Evolutionary conservation across 208 protist species (phyloP), one percentile per base, ranked within the genome.

Genomic region (Leishmania tarentolae): DNA sequence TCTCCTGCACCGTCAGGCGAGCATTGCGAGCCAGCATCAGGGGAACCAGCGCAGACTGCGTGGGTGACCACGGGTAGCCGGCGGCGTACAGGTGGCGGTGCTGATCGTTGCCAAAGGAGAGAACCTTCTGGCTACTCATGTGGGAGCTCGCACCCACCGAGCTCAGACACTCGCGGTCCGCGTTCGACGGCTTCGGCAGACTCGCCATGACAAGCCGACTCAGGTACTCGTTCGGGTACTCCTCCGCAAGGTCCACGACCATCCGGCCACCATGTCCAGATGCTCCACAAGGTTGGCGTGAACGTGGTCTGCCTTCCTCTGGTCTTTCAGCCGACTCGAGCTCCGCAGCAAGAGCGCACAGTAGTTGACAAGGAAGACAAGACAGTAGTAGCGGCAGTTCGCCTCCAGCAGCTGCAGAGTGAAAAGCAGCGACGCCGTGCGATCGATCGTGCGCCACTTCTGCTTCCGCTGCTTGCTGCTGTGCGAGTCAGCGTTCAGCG

Each of bases 331-430:
- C 65, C 75, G 15, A 52, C 68, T 53, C 57, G 75, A 77, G 61
- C 70, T 47, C 28, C 61, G 50, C 40, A 77, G 28, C 35, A 77
- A 21, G 47, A 86, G 65, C 1, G 65, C 42, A 24, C 50, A 73
- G 78, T 86, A 86, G 78, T 75, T 79, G 53, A 61, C 56, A 28
- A 74, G 53, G 44, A 66, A 79, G 52, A 35, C 40, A 42, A 82
- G 75, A 61, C 59, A 83, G 59, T 79, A 82, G 77, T 78, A 86
- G 47, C 78, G 76, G 83, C 71, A 83, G 21, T 73, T 44, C 46
- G 74, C 52, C 74, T 86, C 83, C 65, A 86, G 68, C 56, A 86
- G 78, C n/a, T 19, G 70, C 17, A 86, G 77, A 3, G 72, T 81
- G 40, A 74, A 42, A 31, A 68, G 28, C 37, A 75, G 47, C 79